A percentile compares a stretch with the other conserved stretches of the same genome.
Conservation (phyloP, 352 stramenopile genomes). For the Phytophthora citrophthora region DNA sequence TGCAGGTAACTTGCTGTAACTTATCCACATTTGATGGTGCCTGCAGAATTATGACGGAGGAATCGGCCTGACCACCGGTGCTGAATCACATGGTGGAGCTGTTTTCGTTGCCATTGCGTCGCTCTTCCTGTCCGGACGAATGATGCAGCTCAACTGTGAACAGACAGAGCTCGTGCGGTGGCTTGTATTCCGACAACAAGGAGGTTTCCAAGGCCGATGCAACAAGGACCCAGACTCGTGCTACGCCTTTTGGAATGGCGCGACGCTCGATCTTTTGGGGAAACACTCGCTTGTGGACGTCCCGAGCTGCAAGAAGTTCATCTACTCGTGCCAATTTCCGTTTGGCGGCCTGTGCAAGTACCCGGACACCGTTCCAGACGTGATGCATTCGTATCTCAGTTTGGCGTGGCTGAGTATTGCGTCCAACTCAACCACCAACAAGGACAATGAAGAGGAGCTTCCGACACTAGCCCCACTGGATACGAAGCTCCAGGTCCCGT, state of each 20-base stretch:
- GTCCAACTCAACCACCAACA: slow-evolving; percentile 30
- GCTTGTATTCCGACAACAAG: slow-evolving; percentile 85
- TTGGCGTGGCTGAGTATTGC: slow-evolving; percentile 91
- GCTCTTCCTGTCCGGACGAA: slow-evolving; percentile 67
- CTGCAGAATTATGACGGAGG: slow-evolving; percentile 79
- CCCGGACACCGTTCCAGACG: slow-evolving; percentile 76
- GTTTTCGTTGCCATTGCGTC: slow-evolving; percentile 78
- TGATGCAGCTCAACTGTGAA: slow-evolving; percentile 76
- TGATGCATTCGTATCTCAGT: slow-evolving; percentile 94
- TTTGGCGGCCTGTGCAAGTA: slow-evolving; percentile 91
- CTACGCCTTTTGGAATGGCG: slow-evolving; percentile 94
- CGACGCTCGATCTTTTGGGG: slow-evolving; percentile 83
- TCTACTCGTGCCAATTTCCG: slow-evolving; percentile 84
- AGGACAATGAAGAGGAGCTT: slow-evolving; percentile 27
- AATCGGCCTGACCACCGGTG: slow-evolving; percentile 70
- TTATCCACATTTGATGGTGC: slow-evolving; percentile 6
- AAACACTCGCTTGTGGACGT: slow-evolving; percentile 83
- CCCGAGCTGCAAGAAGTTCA: slow-evolving; percentile 70
- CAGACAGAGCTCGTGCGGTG: slow-evolving; percentile 76
- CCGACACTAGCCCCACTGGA: slow-evolving; percentile 58
- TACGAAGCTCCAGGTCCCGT: slow-evolving; percentile 81
- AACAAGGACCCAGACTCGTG: slow-evolving; percentile 93
- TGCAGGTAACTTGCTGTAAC: slow-evolving; percentile 8
- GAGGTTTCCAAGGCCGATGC: slow-evolving; percentile 89
- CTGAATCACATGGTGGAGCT: slow-evolving; percentile 80